Conservation (phyloP, 2,329 filamentous ascomycete species). For the Fusarium poae region DNA sequence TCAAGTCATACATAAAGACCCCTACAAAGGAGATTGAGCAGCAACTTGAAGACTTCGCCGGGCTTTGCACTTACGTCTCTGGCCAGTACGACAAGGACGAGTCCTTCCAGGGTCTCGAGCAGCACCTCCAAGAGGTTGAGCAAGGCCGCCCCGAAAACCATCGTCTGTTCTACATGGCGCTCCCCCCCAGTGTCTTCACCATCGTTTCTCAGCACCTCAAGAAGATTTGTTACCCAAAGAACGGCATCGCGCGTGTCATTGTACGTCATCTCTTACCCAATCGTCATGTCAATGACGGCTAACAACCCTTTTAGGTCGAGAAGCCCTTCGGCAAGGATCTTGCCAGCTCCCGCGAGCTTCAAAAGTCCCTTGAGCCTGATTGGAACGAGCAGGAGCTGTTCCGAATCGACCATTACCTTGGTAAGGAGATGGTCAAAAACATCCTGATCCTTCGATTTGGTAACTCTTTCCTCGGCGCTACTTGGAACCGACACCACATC, state of each 20-base stretch:
- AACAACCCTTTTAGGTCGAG: constrained; percentile 77
- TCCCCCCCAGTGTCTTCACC: constrained; percentile 97
- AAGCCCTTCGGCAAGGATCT: constrained; percentile 99
- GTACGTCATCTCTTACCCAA: constrained; percentile 59
- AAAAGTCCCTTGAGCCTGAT: constrained; percentile 94
- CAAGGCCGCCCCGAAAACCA: constrained; percentile 84
- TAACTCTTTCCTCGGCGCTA: constrained; percentile 98
- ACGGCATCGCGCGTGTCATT: constrained; percentile 92
- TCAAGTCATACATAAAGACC: constrained; percentile 98
- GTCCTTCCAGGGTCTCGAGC: constrained; percentile 86
- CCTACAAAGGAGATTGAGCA: constrained; percentile 97
- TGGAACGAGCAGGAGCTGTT: constrained; percentile 99
- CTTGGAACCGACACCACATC: constrained; percentile 99
- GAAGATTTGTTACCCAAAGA: constrained; percentile 94
- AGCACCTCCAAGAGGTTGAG: constrained; percentile 89
- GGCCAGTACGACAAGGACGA: constrained; percentile 98
- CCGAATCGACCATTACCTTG: constrained; percentile 99
- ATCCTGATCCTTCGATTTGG: constrained; percentile 97
- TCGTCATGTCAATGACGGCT: constrained; percentile 21
- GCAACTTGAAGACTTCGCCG: constrained; percentile 90
- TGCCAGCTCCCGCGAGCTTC: constrained; percentile 90
- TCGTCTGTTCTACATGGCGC: constrained; percentile 98
- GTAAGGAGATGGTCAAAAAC: constrained; percentile 99
- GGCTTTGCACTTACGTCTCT: constrained; percentile 91
- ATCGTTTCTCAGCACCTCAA: constrained; percentile 97